Evolutionary conservation across 2,329 filamentous ascomycete genomes (phyloP), one percentile per base, ranked within the genome.

Genomic region (Fusarium foetens): DNA sequence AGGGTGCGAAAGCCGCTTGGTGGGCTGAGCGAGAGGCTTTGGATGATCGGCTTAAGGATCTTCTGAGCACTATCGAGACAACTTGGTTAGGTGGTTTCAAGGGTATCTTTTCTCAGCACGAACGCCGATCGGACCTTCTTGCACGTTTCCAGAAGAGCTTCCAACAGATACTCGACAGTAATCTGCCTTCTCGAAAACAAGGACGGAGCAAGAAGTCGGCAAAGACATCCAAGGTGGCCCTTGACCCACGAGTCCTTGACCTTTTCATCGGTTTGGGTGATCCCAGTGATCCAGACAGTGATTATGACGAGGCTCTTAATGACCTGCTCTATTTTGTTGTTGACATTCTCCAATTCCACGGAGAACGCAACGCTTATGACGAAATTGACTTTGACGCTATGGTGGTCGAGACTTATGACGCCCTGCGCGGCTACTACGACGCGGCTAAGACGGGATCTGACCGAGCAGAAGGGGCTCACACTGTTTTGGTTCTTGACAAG

Each of bases 281-380:
- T 76, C 88, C 93, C 5, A 88, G 88, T 0, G 87, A 88, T 12
- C 88, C 91, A 4, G 89, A 91, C 12, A 83, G 85, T 64, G 94
- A 97, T 70, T 87, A 97, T 27, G 95, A 98, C 71, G 95, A 98
- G 77, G 90, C 92, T 1, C 84, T 99, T n/a, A 94, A 92, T 74
- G 96, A 99, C 79, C 84, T 99, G 33, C 88, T 99, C 7, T 98
- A 98, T 82, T 98, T 98, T 79, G 93, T 98, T 2, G 92, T 99
- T 10, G 96, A 99, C 77, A 95, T 98, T 57, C 86, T 99, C 6
- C 96, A 98, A 79, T 98, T 99, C 81, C 94, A 97, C 75, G 96
- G 96, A 21, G 97, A 99, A 82, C 89, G 91, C 52, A 99, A 98
- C 79, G 96, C 97, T 1, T 98, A 98, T 81, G 96, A 99, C 76